Base-by-base conservation (phyloP, 2,329 filamentous ascomycete species). In the Aotearoamyces nothofagi region DNA sequence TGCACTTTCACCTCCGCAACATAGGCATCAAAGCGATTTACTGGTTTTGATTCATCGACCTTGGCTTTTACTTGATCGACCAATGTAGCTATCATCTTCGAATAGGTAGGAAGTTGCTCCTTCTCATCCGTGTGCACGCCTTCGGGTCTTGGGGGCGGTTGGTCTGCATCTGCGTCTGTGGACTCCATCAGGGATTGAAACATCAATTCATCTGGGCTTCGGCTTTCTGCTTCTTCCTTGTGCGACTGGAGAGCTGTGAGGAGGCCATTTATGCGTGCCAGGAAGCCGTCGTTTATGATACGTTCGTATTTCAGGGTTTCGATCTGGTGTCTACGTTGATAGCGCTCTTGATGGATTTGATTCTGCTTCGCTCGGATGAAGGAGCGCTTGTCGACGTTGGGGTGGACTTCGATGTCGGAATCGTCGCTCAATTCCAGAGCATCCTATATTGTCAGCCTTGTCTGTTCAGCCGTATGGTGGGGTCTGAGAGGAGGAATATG, bases 331-430 rank as follows among this genome's bases (percentile, higher is more conserved):
- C 79, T 82, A 33, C 90, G 78, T 46, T 92, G 78, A 41, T 75
- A 65, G 31, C 90, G 78, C 52, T 94, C 78, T 49, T 86, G 74
- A 54, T 98, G 90, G 45, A 98, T 98, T 58, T 98, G 86, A 44
- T 76, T 78, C 60, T 96, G 90, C 59, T 98, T 98, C 40, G 90
- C 92, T 40, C 87, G 82, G 53, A 98, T 98, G 56, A 98, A 98
- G 36, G 87, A 96, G 29, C 78, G 73, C 56, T 98, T 98, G 61
- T 98, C 90, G 52, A 98, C 90, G 52, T 98, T 98, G 35, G 90
- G 90, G 56, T 98, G 90, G 29, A 96, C 90, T 59, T 98, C 90
- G 45, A 98, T 77, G 49, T 98, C 90, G 29, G 84, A 94, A 57
- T 98, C 90, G 56, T 98, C 90, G 48, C 83, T 93, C 50, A 98